Base-by-base conservation (phyloP, 805 yeast genomes). In the Debaryomyces castellii region DNA sequence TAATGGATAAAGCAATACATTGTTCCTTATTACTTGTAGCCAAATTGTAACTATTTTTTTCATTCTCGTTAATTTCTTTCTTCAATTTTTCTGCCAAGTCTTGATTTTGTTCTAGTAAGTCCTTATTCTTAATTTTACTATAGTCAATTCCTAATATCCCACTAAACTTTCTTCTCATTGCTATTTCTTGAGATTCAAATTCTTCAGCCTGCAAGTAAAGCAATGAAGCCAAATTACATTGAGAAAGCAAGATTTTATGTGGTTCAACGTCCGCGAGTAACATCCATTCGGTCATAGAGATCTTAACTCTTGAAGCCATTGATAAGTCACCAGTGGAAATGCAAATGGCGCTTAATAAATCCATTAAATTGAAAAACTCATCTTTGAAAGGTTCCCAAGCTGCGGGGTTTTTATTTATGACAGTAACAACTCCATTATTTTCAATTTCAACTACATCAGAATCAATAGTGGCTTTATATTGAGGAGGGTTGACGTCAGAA, bases 321-420 rank as follows among this genome's bases (percentile, higher is more conserved):
- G 77, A 67, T 41, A 82, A 67, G 59, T 86, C 89, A n/a, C 89
- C 89, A 12, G 81, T 72, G 1, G 85, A 76, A 45, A 89, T 64
- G 49, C 87, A 84, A 33, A 83, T 69, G 2, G 94, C 89, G 3
- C 87, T 82, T 52, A 83, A 79, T 46, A 88, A 58, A 54, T 90
- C 96, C 63, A 92, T 74, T 1, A 89, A 85, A 45, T 83, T 81
- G 61, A 90, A 83, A 50, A 86, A 77, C 55, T 89, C 96, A 46
- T 85, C 88, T 30, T 83, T 71, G 60, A 87, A 90, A 3, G 85
- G 86, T 44, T 79, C 83, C 87, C 88, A 85, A 1, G 81, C 79
- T 41, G 74, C 76, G 33, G 73, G 78, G 57, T 72, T 67, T 43
- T 55, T 69, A 55, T 51, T 50, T 9, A 65, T 41, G 3, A 53